These are phyloP conservation scores for Perkinsus chesapeaki DNA, from an alignment of 169 alveolate species.

Conservation along the genomic window DNA sequence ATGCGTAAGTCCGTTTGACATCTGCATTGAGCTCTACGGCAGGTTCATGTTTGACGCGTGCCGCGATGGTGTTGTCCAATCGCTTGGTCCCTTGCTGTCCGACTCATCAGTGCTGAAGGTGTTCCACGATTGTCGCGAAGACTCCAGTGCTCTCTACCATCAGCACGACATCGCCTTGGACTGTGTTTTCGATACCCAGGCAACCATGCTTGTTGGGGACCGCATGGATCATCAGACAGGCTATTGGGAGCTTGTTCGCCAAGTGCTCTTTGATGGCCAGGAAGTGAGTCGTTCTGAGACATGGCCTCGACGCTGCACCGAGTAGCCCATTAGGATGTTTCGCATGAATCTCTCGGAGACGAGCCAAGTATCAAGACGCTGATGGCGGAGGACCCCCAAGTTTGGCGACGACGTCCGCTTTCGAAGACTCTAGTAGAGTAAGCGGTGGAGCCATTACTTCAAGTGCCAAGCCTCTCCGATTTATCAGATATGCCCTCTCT, in stretches of 20 bases:
- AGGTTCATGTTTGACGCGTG: conserved; percentile 38
- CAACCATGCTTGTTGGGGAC: conserved; percentile 1
- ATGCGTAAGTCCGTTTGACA: conserved; percentile 19
- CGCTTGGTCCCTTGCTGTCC: conserved; percentile 15
- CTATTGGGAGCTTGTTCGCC: not conserved
- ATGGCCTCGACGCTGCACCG: not conserved
- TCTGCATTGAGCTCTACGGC: conserved; percentile 17
- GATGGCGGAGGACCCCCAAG: conserved; percentile 20
- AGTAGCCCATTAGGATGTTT: too few species aligned
- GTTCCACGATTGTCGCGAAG: conserved; percentile 43
- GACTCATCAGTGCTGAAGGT: conserved; percentile 21
- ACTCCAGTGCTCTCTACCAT: conserved; percentile 47
- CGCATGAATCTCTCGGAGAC: not conserved
- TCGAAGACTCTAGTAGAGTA: conserved; percentile 15
- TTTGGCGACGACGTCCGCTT: conserved; percentile 30
- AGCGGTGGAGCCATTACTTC: conserved; percentile 17
- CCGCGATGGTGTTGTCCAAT: conserved; percentile 19
- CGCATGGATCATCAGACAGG: not conserved
- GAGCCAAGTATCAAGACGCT: not conserved
- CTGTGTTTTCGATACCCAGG: conserved; percentile 50
- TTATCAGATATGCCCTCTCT: not conserved
- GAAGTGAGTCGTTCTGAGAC: not conserved
- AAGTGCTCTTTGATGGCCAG: not conserved
- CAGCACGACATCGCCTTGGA: conserved; percentile 46
- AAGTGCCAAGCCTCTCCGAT: conserved; percentile 4